Base-by-base conservation (phyloP, 2,329 filamentous ascomycete species). In the Alternaria ethzedia region DNA sequence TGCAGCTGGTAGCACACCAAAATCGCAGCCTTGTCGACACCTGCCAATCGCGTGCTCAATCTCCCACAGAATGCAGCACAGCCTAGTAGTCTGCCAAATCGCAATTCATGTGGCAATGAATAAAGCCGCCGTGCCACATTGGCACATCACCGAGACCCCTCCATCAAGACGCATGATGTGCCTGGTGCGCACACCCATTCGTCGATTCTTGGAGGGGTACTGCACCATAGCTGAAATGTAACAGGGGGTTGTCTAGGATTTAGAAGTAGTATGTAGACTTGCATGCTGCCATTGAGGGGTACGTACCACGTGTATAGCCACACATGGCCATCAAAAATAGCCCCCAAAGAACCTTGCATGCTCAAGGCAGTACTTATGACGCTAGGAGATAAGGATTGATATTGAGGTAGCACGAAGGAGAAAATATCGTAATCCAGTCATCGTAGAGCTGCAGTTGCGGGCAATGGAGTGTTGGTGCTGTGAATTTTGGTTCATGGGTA, bases 401-500 rank as follows among this genome's bases (percentile, higher is more conserved):
- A 28, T 28, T 28, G 26, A 11, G 10, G 26, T 11, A 28, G 26
- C 28, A 26, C 25, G 25, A 26, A 26, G 25, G 9, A 26, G 25
- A 6, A 26, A 26, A 26, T 10, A 26, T 26, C 4, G 25, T 26
- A 26, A 26, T 26, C 25, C 28, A 30, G 5, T 30, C 10, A 30
- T 30, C 11, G 28, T 30, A 12, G 28, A 30, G 28, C 28, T 30
- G 28, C 28, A 30, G 28, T 30, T 30, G 28, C 28, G 28, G 5
- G 28, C 28, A 32, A 32, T 9, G 8, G 5, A 4, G n/a, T 10
- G 36, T 43, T 43, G 55, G 45, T 51, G 28, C 51, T 54, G n/a
- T 1, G 17, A n/a, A 45, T 54, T 58, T 60, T 51, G 23, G 41
- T 51, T 65, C 60, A 43, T 66, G 63, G 60, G 63, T 63, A 64